Conservation (phyloP, 2,329 filamentous ascomycete species). For the Penicillium sp. region DNA sequence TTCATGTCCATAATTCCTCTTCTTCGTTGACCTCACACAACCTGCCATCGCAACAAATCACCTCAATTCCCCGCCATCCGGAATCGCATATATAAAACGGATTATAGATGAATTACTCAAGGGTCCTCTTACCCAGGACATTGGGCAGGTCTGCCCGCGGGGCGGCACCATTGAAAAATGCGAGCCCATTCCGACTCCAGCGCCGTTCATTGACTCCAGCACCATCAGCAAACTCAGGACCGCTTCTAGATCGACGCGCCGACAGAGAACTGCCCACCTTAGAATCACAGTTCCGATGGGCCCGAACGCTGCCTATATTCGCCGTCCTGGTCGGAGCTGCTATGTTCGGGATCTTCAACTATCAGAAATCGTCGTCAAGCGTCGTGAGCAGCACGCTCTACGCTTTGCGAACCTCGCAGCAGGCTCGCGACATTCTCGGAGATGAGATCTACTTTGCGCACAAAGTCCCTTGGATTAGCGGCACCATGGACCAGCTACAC, state of each 20-base stretch:
- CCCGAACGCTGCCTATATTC: conserved; percentile 77
- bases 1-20: background rate
- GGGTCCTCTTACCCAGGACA: background rate
- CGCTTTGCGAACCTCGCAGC: conserved; percentile 74
- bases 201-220: conserved; percentile 48
- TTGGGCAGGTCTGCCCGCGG: conserved; percentile 3
- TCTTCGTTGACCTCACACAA: background rate
- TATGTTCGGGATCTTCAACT: conserved; percentile 93
- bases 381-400: conserved; percentile 87
- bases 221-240: conserved; percentile 48
- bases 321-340: conserved; percentile 64
- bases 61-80: background rate
- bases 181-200: conserved; percentile 9
- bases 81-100: background rate
- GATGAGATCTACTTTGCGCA: conserved; percentile 80
- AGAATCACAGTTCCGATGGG: conserved; percentile 56
- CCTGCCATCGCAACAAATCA: background rate
- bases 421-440: conserved; percentile 73
- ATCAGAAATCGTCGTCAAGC: conserved; percentile 88
- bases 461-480: conserved; percentile 77
- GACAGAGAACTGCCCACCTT: conserved; percentile 51
- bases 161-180: conserved; percentile 1
- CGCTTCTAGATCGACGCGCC: conserved; percentile 49
- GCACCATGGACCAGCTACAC: conserved; percentile 89
- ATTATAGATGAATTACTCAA: conserved; percentile 6